These are phyloP conservation scores for Fragaria iinumae DNA, from an alignment of 306 rosid genomes.

Conservation along the genomic window DNA sequence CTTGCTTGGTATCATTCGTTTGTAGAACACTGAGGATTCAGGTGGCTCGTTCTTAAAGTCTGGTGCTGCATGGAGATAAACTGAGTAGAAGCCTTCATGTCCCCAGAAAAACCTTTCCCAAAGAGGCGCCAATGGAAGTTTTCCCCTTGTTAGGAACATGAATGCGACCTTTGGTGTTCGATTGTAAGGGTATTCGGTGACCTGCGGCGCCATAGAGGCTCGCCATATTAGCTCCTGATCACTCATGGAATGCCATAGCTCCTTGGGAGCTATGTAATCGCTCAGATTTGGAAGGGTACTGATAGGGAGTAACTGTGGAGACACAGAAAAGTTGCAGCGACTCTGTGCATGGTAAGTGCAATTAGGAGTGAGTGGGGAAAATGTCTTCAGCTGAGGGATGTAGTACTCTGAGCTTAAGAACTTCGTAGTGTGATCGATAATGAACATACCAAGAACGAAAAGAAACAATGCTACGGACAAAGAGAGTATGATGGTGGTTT, in stretches of 20 bases:
- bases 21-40: constrained; percentile 31
- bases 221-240: constrained; percentile 37
- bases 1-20: constrained; percentile 41
- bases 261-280: constrained; percentile 22
- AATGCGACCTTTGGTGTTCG: constrained; percentile 37
- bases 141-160: constrained; percentile 38
- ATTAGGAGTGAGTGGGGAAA: not conserved
- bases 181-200: constrained; percentile 9
- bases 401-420: not conserved
- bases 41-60: constrained; percentile 21
- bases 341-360: not conserved
- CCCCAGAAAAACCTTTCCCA: constrained; percentile 48
- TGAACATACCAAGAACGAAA: constrained; percentile 20
- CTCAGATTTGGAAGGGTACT: not conserved
- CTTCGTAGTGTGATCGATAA: constrained; percentile 2
- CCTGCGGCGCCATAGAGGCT: constrained; percentile 32
- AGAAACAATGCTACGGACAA: constrained; percentile 7
- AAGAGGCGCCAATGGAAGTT: constrained; percentile 35
- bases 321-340: not conserved
- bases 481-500: constrained; percentile 21
- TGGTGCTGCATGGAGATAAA: constrained; percentile 38
- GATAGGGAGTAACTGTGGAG: not conserved
- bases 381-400: constrained; percentile 1
- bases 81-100: constrained; percentile 32
- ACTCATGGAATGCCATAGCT: constrained; percentile 36